Evolutionary conservation across 2,329 filamentous ascomycete species (phyloP), one percentile per base, ranked within the genome.

Genomic region (Aspergillus viridinutans): DNA sequence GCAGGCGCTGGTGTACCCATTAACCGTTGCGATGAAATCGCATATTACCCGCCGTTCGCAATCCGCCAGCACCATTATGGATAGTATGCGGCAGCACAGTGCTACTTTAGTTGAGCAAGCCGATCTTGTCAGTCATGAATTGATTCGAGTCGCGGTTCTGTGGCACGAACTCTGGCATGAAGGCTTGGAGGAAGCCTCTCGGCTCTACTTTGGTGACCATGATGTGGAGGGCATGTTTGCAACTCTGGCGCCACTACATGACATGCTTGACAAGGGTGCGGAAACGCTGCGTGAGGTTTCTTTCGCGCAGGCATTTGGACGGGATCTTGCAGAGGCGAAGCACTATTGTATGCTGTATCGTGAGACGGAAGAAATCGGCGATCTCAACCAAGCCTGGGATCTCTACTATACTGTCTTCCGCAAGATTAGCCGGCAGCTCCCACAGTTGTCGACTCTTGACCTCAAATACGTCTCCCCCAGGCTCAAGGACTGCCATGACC

Each of bases 151-250:
- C 58, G 94, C 94, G 17, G 93, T 99, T 1, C 76, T 99, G 25
- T 99, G 95, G 95, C 94, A 99, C 70, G 94, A 99, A 69, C 89
- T 96, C 63, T 99, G 94, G 94, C 94, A 99, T 64, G 95, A 99
- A 74, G 95, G 90, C 28, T 81, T 99, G 17, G 94, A 99, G 74
- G 95, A 99, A 77, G 95, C 94, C 1, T 97, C 92, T 32, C 85
- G 94, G 53, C 80, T 99, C 20, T 99, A 97, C 80, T 99, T 99
- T 75, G 94, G 93, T 58, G 93, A 97, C 67, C 89, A 95, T 69
- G 96, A 99, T 73, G 94, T 97, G 48, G 90, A 97, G 59, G 95
- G 93, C 69, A 99, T 99, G 94, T 94, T 99, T 72, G 84, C 86
- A 10, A 92, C 90, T 0, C 84, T 99, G 4, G 89, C 89, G 51